Evolutionary conservation across 1,139 yeast genomes (phyloP), one percentile per base, ranked within the genome.

Genomic region (Hemisphaericaspora xylanilytica): DNA sequence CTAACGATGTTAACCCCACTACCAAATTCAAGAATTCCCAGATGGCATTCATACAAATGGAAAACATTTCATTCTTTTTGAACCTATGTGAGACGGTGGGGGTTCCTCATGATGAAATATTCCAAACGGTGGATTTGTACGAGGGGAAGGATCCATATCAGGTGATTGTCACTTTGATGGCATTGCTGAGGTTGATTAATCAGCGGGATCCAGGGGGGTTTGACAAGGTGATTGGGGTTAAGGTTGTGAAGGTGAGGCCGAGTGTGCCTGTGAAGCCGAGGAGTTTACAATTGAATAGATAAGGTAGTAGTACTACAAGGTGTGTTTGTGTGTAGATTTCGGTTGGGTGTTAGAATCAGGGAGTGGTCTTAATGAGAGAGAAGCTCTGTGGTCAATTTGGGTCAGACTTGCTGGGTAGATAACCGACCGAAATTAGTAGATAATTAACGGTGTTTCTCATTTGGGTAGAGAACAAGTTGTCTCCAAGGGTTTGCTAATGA

Each of bases 11-110:
- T 60, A 63, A 63, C 36, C 75, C 58, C 47, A 80, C 41, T 15
- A 44, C 50, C 3, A 78, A 70, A 47, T 81, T 60, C 58, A 85
- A 83, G 55, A 69, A 68, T 35, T 78, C 89, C n/a, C 67, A 67
- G 37, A 81, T 86, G 84, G 92, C 96, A 3, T 88, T 88, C 60
- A 80, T 86, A 9, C 88, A 83, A 63, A 87, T 87, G 95, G 96
- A 88, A 55, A 87, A 87, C 52, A 86, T 88, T 29, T 80, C 88
- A 32, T 75, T 79, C 45, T 88, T 87, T 53, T 63, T 88, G 26
- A 61, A 68, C 12, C 76, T 82, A 36, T 80, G 87, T 39, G 73
- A 78, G 45, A 37, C 53, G 3, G 65, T 82, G 33, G 92, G 94
- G 1, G 81, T 88, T 3, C 88, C 92, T 4, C 87, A 85, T 46